Conservation (phyloP, 116 monocot genomes). For the Papilionanthe hybrid region DNA sequence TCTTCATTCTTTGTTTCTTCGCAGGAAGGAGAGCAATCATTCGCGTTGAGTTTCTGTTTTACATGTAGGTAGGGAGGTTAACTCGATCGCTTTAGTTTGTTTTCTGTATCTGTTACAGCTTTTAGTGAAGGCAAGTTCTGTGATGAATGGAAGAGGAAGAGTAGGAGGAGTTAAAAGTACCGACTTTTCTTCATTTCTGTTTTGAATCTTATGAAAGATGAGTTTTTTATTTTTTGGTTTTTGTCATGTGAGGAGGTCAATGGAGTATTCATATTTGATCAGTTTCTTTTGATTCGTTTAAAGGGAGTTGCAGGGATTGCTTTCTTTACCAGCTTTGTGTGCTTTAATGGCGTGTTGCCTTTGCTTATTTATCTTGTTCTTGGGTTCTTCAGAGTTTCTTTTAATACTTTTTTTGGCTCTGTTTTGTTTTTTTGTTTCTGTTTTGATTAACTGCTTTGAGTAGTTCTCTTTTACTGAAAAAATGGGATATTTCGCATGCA, state of each 20-base stretch:
- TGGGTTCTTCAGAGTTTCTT: neutral
- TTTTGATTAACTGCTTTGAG: neutral
- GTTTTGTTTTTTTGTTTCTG: neutral
- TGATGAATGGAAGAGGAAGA: neutral
- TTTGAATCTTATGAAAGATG: neutral
- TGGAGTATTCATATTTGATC: neutral
- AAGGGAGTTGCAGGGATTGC: neutral
- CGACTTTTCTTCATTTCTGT: neutral
- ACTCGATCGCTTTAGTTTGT: neutral
- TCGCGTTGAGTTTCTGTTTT: neutral
- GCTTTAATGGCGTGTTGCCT: neutral
- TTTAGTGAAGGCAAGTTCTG: neutral
- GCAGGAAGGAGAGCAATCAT: neutral
- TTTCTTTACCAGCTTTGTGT: neutral
- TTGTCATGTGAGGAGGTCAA: neutral
- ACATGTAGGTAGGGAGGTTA: neutral
- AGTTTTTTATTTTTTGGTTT: neutral
- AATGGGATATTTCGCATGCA: neutral
- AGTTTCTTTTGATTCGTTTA: neutral
- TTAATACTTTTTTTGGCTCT: neutral
- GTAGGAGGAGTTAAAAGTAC: neutral
- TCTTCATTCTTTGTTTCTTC: neutral
- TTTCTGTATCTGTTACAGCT: neutral
- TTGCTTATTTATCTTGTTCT: neutral
- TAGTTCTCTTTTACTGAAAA: neutral